Conservation (phyloP, 805 yeast species). For the Wickerhamiella nectarea region DNA sequence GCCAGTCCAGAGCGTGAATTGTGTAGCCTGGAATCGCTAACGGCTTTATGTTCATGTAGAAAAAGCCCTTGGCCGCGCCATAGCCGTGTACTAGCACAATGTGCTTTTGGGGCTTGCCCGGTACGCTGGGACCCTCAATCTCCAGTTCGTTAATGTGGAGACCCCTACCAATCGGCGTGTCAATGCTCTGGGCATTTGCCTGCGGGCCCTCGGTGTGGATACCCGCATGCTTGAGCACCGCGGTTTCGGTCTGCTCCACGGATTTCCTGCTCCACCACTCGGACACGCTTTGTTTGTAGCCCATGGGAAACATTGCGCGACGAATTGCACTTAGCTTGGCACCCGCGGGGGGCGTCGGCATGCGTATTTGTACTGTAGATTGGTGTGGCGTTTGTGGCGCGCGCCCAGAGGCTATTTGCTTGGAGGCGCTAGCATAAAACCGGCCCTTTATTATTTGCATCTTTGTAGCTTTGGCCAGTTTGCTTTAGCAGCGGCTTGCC, state of each 20-base stretch:
- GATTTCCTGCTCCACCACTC: constrained; percentile 33
- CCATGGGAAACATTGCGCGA: constrained; percentile 26
- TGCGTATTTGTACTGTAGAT: neutral
- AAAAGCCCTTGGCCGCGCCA: constrained; percentile 82
- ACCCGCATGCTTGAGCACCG: constrained; percentile 43
- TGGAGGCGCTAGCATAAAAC: neutral
- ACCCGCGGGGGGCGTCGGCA: constrained; percentile 28
- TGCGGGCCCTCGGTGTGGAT: constrained; percentile 25
- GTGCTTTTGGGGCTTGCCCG: constrained; percentile 29
- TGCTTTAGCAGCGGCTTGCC: too few species aligned
- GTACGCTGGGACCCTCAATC: constrained; percentile 26
- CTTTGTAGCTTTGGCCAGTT: too few species aligned
- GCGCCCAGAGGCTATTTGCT: neutral
- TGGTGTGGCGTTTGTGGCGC: neutral
- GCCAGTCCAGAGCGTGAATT: constrained; percentile 72
- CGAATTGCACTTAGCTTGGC: constrained; percentile 21
- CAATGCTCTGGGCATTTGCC: constrained; percentile 17
- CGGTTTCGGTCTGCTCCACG: constrained; percentile 31
- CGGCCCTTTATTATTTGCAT: neutral
- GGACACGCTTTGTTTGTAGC: constrained; percentile 27
- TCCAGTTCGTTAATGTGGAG: constrained; percentile 60
- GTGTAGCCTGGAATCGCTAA: constrained; percentile 40
- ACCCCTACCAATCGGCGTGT: constrained; percentile 30
- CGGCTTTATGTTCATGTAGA: constrained; percentile 50
- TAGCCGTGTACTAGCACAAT: constrained; percentile 81